Conservation (phyloP, 176 grass and related monocot species). For the Neostapfia colusana region DNA sequence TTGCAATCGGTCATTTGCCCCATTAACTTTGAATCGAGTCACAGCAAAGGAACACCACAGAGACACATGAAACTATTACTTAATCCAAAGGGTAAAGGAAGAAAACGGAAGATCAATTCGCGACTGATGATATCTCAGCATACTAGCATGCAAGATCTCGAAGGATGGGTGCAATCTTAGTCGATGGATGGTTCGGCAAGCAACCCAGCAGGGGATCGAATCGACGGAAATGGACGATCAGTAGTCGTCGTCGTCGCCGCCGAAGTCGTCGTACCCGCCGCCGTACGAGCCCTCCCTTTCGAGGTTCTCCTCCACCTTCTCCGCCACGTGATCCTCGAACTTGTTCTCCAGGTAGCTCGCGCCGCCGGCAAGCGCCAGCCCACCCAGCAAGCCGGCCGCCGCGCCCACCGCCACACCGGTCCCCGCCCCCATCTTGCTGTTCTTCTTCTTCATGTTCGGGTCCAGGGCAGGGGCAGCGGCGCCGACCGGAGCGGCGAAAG, state of each 20-base stretch:
- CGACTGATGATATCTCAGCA: background rate
- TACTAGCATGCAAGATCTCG: background rate
- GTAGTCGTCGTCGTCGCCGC: constrained; percentile 23
- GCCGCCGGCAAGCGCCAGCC: constrained; percentile 63
- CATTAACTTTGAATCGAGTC: background rate
- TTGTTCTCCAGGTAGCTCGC: constrained; percentile 76
- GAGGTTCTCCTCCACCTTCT: constrained; percentile 61
- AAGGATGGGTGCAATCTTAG: background rate
- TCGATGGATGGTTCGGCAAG: background rate
- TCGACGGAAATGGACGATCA: background rate
- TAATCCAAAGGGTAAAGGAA: background rate
- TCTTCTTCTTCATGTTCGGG: constrained; percentile 24
- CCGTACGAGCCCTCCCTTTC: constrained; percentile 31
- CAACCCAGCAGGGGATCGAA: background rate
- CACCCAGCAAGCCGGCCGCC: constrained; percentile 60
- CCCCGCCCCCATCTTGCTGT: constrained; percentile 65
- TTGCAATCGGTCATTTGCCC: background rate
- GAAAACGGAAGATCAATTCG: background rate
- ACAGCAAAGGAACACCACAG: background rate
- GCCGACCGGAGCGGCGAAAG: background rate
- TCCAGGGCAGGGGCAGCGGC: background rate
- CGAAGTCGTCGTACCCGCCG: constrained; percentile 29
- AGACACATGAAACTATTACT: background rate
- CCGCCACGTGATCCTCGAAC: constrained; percentile 56
- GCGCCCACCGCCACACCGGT: constrained; percentile 65